Base-by-base conservation (phyloP, 1,139 yeast genomes). In the Suhomyces kunorum region DNA sequence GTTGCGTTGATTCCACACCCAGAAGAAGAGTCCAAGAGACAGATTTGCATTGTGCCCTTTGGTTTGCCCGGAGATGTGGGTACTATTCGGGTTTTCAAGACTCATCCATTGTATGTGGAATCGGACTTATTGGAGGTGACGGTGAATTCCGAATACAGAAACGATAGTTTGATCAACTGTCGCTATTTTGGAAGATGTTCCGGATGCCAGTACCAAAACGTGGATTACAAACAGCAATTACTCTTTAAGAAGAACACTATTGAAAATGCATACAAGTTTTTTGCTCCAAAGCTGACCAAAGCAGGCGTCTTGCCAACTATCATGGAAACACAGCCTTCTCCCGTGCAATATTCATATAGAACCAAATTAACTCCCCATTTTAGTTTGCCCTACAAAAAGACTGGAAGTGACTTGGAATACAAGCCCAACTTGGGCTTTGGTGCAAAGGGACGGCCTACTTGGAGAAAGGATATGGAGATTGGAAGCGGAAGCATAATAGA, bases 341-440 rank as follows among this genome's bases (percentile, higher is more conserved):
- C 98, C 4, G 65, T 80, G 45, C 75, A 82, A 50, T 87, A 76
- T 58, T 72, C 74, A 32, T 92, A 92, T 64, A 72, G 98, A 58
- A 92, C 98, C 1, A 92, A 92, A 57, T 74, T 92, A 38, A 92
- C 98, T 1, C 98, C 98, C 4, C 98, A 92, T 67, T 92, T 90
- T 64, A 92, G 88, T 56, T 68, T 88, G 30, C 95, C 95, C n/a
- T 71, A 77, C 48, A 70, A 68, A 38, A 61, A 66, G 40, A 64
- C 69, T 1, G 61, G 58, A n/a, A 42, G 44, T 47, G 62, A 38
- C 56, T 58, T 63, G 32, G 61, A 69, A 25, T 59, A 61, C 27
- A 65, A 78, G 33, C 96, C 97, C 15, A 79, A 86, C 14, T 71
- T 92, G 41, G 98, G 98, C 1, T 92, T 90, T 67, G 96, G 95